Evolutionary conservation across 129 eudicot genomes (phyloP).

Genomic region (Deinandra increscens): DNA sequence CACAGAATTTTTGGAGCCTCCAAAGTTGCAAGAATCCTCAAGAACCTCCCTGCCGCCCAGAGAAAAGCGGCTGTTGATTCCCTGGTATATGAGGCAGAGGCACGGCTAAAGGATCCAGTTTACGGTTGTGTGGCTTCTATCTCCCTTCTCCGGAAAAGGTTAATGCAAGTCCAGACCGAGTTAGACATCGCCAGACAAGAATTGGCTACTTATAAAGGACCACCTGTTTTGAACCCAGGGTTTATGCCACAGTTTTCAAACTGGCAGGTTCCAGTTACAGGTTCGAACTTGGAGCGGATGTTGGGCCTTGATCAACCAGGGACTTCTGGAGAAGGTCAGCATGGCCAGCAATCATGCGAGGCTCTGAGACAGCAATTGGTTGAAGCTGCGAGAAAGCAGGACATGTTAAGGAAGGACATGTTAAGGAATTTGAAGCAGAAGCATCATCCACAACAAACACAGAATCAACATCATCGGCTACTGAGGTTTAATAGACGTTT

Average conservation of each 20-base stretch:
- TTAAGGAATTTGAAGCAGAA: too few relatives aligned
- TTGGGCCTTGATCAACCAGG: too few relatives aligned
- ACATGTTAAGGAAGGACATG: background rate
- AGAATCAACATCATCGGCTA: too few relatives aligned
- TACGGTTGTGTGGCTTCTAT: slow-evolving; percentile 77
- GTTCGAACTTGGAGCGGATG: too few relatives aligned
- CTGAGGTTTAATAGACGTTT: slow-evolving; percentile 43
- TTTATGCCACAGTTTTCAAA: slow-evolving; percentile 20
- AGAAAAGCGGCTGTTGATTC: slow-evolving; percentile 67
- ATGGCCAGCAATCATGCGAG: too few relatives aligned
- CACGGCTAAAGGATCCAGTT: slow-evolving; percentile 64
- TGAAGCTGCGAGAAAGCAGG: background rate
- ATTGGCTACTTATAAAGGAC: slow-evolving; percentile 48
- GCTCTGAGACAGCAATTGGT: too few relatives aligned
- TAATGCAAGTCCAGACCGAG: slow-evolving; percentile 48
- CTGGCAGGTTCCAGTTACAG: background rate
- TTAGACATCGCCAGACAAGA: slow-evolving; percentile 48
- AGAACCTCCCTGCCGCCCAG: slow-evolving; percentile 42
- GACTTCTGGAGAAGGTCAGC: background rate
- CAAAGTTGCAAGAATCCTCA: slow-evolving; percentile 60
- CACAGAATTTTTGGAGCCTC: slow-evolving; percentile 82
- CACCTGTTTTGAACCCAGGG: slow-evolving; percentile 40
- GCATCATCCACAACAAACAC: too few relatives aligned
- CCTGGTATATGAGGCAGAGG: slow-evolving; percentile 65
- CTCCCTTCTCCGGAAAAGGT: slow-evolving; percentile 48